Evolutionary conservation across 345 rosid genomes (phyloP), one percentile per base, ranked within the genome.

Genomic region (Crucihimalaya himalaica): DNA sequence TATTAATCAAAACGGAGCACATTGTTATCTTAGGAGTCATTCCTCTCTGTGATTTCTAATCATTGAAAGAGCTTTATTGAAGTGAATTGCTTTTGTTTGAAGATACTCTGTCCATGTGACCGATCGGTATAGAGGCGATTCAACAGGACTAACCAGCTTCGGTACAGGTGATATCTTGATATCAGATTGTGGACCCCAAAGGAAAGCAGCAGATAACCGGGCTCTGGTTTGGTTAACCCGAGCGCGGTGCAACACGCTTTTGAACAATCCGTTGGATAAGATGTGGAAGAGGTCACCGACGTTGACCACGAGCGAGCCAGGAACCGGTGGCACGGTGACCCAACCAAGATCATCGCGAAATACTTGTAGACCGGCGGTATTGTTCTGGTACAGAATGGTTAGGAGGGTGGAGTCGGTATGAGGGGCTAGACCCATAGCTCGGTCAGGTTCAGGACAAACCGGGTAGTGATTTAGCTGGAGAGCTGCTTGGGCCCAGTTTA

Each of bases 391-490:
- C 8, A 93, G 78, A 60, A 93, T 78, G 19, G 98, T 93, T 35
- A 93, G 8, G 43, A 90, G 75, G 4, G 87, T 86, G 1, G 93
- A 83, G 81, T 93, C 98, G 7, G 93, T 93, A 79, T 93, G 98
- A 1, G 97, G 88, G n/a, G 96, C 96, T 66, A 93, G 78, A 46
- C 98, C 98, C 92, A 87, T 79, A 40, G 86, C 90, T 29, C 74
- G 79, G 45, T 76, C 71, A 0, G 97, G 98, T 40, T 91, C 76
- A 1, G 96, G 98, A 71, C 97, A 93, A 15, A 74, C 66, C 10
- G 98, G 98, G 76, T 90, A 93, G 8, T 87, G 88, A 81, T 93
- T 93, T 35, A 93, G 88, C 70, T 93, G 98, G 18, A 90, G 67
- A 45, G 82, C 82, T 40, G 78, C 46, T 68, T 68, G 78, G 74